These are phyloP conservation scores for Trifolium repens DNA, from an alignment of 306 rosid species.

Conservation along the genomic window DNA sequence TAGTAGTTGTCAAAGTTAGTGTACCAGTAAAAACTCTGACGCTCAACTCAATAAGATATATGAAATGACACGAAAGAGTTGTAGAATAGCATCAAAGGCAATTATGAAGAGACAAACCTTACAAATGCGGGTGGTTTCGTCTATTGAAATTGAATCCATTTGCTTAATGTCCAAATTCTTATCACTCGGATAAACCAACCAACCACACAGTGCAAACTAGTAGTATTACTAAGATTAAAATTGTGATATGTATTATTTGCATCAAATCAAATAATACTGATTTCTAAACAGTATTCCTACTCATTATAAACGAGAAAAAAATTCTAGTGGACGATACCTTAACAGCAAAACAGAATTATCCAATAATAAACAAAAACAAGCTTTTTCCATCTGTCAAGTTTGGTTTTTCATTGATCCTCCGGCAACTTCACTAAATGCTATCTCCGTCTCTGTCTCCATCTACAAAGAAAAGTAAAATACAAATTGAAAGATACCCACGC, in stretches of 20 bases:
- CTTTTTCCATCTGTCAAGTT: conserved; percentile 12
- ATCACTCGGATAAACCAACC: no score
- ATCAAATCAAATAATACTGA: neutral
- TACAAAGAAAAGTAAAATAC: neutral
- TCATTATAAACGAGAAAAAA: neutral
- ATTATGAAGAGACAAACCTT: no score
- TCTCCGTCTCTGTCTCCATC: neutral
- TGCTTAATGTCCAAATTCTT: no score
- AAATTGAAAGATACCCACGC: conserved; percentile 16
- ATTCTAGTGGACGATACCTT: neutral
- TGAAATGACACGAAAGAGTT: no score
- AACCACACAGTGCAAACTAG: no score
- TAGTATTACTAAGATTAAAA: neutral
- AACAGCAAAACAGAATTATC: neutral
- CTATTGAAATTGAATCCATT: no score
- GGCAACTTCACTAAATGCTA: conserved; percentile 39
- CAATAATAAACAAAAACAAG: neutral
- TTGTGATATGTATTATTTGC: neutral
- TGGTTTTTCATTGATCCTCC: conserved; percentile 7
- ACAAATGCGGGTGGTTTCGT: no score
- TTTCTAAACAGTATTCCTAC: neutral
- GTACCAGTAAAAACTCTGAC: no score
- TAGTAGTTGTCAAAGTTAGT: no score
- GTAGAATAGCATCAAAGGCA: no score
- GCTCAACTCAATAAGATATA: no score